Base-by-base conservation (phyloP, 2,329 filamentous ascomycete genomes). In the Clathrospora elynae region DNA sequence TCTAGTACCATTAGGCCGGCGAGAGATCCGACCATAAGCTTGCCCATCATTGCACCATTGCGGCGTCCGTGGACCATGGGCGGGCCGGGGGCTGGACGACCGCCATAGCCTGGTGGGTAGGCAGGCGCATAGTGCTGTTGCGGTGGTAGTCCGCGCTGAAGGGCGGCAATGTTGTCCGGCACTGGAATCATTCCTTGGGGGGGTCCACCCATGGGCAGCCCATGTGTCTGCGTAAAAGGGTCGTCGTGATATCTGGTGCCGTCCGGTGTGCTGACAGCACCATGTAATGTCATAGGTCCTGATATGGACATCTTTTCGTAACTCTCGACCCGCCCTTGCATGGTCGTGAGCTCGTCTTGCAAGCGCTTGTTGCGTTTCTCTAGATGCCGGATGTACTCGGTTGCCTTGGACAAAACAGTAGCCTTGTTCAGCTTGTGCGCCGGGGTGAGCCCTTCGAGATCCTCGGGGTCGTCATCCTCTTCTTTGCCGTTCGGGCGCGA, bases 351-450 rank as follows among this genome's bases (percentile, higher is more conserved):
- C 66, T 97, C 90, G 31, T 95, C 89, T 37, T 85, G 76, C 7
- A 96, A 75, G 5, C 87, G 83, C 54, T 84, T 87, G 60, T 95
- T 95, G 9, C 90, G 84, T 73, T 95, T 95, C 70, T 97, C 92
- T 2, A 97, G 75, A 71, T 97, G 91, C 24, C 86, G 83, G 55
- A 97, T 97, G 59, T 97, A 97, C 67, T 97, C 92, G 5, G 92
- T 96, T 2, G 92, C 92, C 70, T 97, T 97, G 54, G 89, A 91
- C 29, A 97, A 74, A 35, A 97, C 90, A 2, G 91, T 96, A n/a
- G 92, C 92, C 71, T 97, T 97, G 76, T 97, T 97, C 18, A 96
- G 77, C 71, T 97, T 97, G 73, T 95, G 91, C 5, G 90, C 90
- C 1, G 90, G 88, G 2, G 75, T 75, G 2, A 90, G 86, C 36